Evolutionary conservation across 208 protist species (phyloP).

Genomic region (Leishmania major): DNA sequence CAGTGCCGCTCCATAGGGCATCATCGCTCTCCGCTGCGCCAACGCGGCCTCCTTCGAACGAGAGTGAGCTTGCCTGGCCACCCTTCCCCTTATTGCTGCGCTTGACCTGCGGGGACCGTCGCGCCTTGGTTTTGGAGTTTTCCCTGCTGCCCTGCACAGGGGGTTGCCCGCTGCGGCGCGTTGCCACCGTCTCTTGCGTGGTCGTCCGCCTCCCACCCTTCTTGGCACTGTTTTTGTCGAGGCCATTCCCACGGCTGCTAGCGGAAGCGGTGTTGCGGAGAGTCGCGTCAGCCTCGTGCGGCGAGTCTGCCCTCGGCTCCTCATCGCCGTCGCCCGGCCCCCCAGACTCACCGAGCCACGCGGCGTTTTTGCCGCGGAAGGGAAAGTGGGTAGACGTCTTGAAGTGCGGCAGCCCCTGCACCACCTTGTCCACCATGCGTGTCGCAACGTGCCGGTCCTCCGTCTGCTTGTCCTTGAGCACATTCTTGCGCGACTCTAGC

Average conservation of each 20-base stretch:
- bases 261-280: too few species aligned
- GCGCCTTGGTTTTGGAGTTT: not conserved
- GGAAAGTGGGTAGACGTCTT: slow-evolving; percentile 50
- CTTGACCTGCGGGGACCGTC: not conserved
- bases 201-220: not conserved
- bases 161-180: too few species aligned
- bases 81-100: not conserved
- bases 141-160: not conserved
- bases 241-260: too few species aligned
- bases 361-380: slow-evolving; percentile 4
- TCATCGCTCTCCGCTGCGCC: not conserved
- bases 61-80: not conserved
- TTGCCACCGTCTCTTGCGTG: not conserved
- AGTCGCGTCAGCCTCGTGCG: not conserved
- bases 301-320: not conserved
- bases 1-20: slow-evolving; percentile 2
- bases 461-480: slow-evolving; percentile 15
- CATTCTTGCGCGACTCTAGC: slow-evolving; percentile 27
- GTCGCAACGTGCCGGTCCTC: slow-evolving; percentile 17
- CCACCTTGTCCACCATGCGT: slow-evolving; percentile 22
- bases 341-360: not conserved
- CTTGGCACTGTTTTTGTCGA: not conserved
- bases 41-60: not conserved
- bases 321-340: not conserved
- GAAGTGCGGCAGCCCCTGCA: slow-evolving; percentile 35